phyloP scores from a whole-genome alignment of 2,329 filamentous ascomycete species.

The Alternaria incomplexa region DNA sequence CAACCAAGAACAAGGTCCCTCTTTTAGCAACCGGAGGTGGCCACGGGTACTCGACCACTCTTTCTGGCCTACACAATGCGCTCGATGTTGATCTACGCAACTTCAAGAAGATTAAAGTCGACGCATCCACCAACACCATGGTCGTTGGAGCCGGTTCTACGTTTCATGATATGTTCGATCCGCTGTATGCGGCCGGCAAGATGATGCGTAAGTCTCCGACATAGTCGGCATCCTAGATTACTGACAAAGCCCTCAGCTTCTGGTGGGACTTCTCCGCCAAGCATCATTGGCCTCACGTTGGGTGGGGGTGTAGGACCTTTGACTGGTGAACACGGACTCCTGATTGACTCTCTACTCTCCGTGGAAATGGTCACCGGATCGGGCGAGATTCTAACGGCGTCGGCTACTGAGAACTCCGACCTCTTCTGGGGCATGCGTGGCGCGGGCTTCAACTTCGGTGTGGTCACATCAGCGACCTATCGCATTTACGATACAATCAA shows the following conservation, averaged over 20 bases:
- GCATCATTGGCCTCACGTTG: constrained; percentile 62
- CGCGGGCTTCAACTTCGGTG: constrained; percentile 46
- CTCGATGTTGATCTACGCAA: not conserved
- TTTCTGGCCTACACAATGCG: not conserved
- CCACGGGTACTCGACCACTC: not conserved
- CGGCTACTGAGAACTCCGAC: constrained; percentile 33
- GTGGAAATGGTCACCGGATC: constrained; percentile 32
- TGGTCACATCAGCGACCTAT: constrained; percentile 23
- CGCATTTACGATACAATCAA: constrained; percentile 24
- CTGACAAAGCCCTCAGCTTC: not conserved
- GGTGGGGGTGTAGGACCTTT: constrained; percentile 63
- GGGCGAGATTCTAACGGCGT: constrained; percentile 39
- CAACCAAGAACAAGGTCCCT: not conserved
- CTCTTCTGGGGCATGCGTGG: constrained; percentile 48
- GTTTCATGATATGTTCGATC: not conserved
- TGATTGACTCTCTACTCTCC: constrained; percentile 15
- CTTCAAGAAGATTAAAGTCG: not conserved
- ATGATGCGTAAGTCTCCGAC: not conserved
- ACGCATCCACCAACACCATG: not conserved
- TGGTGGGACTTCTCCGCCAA: constrained; percentile 25
- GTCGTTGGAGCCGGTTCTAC: not conserved
- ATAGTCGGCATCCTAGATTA: not conserved
- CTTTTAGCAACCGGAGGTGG: not conserved
- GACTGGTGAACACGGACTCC: constrained; percentile 50
- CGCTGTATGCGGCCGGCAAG: not conserved